Evolutionary conservation across 345 rosid genomes (phyloP), one percentile per base, ranked within the genome.

Genomic region (Populus simonii): DNA sequence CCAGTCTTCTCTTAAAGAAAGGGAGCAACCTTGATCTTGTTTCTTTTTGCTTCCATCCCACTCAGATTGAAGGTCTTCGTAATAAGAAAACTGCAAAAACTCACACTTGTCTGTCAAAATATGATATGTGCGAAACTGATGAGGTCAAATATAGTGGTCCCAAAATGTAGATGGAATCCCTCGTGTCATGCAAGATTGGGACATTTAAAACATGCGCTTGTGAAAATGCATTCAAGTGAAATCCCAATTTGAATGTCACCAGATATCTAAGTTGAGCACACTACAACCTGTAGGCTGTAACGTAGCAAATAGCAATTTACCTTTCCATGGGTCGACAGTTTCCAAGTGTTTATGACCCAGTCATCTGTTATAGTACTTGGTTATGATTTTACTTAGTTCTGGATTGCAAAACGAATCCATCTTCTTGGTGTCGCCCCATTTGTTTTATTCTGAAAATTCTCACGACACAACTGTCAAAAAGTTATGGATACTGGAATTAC

Each of bases 351-450:
- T 31, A 77, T 43, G 27, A 79, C 79, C 92, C 89, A 89, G 33
- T 85, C 86, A 76, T 85, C 89, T 22, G 82, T 82, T 45, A 88
- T 86, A 71, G 77, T 89, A 87, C 76, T 84, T 84, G 33, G 85
- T 84, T 79, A 89, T 75, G 76, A 87, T 79, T 69, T 83, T 71
- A 69, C 89, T 81, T 2, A 89, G 84, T 65, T 73, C 83, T 25
- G 89, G 85, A 76, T 89, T 87, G 84, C 90, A 85, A 66, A 89
- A 17, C 79, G 84, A 31, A 89, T 85, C 89, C 90, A 89, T 81
- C 88, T 89, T 74, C 90, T 83, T 7, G 89, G 89, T 23, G 92
- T 89, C 81, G 87, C 89, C 41, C 90, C 92, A 79, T 87, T 85
- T 15, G 90, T 89, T 75, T 89, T 89, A 51, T 89, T 89, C 67